Evolutionary conservation across 768 basidiomycete genomes (phyloP).

Genomic region (Auricularia cornea): DNA sequence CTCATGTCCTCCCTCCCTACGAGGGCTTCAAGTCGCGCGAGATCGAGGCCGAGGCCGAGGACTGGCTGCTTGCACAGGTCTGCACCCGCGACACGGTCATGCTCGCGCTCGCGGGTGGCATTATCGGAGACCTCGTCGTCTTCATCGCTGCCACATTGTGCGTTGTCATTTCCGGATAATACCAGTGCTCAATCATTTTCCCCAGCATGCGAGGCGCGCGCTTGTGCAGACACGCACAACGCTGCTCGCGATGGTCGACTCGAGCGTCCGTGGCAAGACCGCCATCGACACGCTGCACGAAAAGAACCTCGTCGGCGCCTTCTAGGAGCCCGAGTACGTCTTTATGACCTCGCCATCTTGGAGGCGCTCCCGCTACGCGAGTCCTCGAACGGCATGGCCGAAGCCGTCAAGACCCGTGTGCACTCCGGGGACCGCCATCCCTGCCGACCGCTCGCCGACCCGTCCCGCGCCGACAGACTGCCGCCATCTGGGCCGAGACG

Average conservation of each 20-base stretch:
- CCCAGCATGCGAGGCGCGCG: conserved; percentile 92
- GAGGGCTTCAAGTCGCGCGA: conserved; percentile 88
- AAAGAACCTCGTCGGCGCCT: conserved; percentile 96
- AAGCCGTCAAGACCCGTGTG: conserved; percentile 80
- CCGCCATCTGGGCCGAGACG: conserved; percentile 96
- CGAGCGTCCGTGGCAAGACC: conserved; percentile 94
- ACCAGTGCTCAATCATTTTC: neutral
- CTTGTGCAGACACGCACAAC: conserved; percentile 96
- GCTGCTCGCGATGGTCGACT: conserved; percentile 97
- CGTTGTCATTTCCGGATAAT: conserved; percentile 29
- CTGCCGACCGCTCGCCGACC: neutral
- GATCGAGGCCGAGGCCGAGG: conserved; percentile 89
- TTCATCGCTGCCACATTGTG: conserved; percentile 97
- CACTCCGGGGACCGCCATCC: neutral
- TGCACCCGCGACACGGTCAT: conserved; percentile 93
- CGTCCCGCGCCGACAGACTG: conserved; percentile 60
- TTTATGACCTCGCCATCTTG: conserved; percentile 97
- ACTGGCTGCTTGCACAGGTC: conserved; percentile 77
- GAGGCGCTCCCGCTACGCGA: conserved; percentile 87
- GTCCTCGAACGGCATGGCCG: conserved; percentile 98
- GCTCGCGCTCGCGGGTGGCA: conserved; percentile 91
- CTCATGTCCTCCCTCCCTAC: conserved; percentile 76
- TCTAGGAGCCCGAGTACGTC: conserved; percentile 96
- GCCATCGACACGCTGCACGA: conserved; percentile 97
- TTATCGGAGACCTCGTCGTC: conserved; percentile 93